Base-by-base conservation (phyloP, 78 protist species). In the Dictyostelium purpureum region DNA sequence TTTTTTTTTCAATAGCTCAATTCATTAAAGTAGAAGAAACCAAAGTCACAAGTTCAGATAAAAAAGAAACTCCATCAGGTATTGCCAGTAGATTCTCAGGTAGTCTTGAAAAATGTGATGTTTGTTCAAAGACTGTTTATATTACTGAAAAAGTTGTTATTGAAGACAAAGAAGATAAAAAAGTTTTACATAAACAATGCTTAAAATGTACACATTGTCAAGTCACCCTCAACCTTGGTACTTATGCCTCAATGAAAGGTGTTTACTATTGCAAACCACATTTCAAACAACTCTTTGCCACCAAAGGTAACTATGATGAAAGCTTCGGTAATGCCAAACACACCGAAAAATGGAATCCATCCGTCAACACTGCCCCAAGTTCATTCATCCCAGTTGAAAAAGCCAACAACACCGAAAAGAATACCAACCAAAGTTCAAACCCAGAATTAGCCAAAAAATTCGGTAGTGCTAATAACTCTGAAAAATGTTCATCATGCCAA, bases 261-360 rank as follows among this genome's bases (percentile, higher is more conserved):
- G 87, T 77, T 1, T 90, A 63, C 95, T 90, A 90, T 54, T 88
- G 94, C 33, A 88, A 88, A 81, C 94, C 94, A 61, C 94, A 88
- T 74, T 88, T 88, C 88, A 90, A 90, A 78, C 95, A 90, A 78
- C 42, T 90, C 28, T 75, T 90, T 28, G 77, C 82, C 24, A 75
- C 81, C 42, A 75, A 75, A 42, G 81, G 81, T 51, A 75, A 75
- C 81, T 75, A 75, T 75, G 81, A 75, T 21, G 81, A 75, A 45
- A 31, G 47, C 38, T 75, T 75, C 35, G 81, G 81, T 75, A 16
- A 19, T 1, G 33, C 5, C 31, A 75, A 75, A 52, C 45, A 56
- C n/a, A 51, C 81, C 28, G 81, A 75, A 12, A 75, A 75, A 75
- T 75, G 81, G 81, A 35, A 63, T 7, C 81, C 81, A 75, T 21